phyloP scores from a whole-genome alignment of 352 stramenopile species.

The Pythium insidiosum region DNA sequence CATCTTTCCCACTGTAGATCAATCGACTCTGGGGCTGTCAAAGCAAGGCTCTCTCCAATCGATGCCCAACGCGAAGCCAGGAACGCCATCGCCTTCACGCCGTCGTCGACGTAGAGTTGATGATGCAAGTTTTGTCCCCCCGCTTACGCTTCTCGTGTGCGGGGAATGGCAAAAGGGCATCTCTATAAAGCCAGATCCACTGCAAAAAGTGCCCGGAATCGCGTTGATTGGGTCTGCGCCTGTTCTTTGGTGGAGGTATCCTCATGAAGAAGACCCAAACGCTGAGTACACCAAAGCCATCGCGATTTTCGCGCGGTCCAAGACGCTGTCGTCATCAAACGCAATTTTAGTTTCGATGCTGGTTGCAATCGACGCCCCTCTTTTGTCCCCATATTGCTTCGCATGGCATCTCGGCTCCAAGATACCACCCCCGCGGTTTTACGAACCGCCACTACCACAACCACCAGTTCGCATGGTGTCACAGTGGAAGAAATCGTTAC shows the following conservation, averaged over 20 bases:
- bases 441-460: conserved; percentile 2
- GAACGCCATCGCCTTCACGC: conserved; percentile 1
- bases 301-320: conserved; percentile 43
- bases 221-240: conserved; percentile 22
- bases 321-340: conserved; percentile 43
- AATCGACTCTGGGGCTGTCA: conserved; percentile 3
- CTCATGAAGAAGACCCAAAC: conserved; percentile 21
- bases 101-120: conserved; percentile 5
- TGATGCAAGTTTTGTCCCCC: conserved; percentile 11
- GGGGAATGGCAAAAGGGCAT: conserved; percentile 23
- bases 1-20: conserved; percentile 19
- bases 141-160: conserved; percentile 53
- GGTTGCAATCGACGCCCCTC: conserved; percentile 49
- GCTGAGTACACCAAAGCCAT: conserved; percentile 40
- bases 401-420: conserved; percentile 56
- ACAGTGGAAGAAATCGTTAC: conserved; percentile 19
- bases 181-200: conserved; percentile 9
- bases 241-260: conserved; percentile 53
- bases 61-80: background rate
- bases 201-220: conserved; percentile 34
- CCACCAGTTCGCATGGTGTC: conserved; percentile 15
- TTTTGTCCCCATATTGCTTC: conserved; percentile 49
- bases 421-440: conserved; percentile 24
- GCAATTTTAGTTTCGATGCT: conserved; percentile 52
- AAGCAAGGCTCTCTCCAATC: conserved; percentile 3